Evolutionary conservation across 306 rosid genomes (phyloP).

Genomic region (Parietaria judaica): DNA sequence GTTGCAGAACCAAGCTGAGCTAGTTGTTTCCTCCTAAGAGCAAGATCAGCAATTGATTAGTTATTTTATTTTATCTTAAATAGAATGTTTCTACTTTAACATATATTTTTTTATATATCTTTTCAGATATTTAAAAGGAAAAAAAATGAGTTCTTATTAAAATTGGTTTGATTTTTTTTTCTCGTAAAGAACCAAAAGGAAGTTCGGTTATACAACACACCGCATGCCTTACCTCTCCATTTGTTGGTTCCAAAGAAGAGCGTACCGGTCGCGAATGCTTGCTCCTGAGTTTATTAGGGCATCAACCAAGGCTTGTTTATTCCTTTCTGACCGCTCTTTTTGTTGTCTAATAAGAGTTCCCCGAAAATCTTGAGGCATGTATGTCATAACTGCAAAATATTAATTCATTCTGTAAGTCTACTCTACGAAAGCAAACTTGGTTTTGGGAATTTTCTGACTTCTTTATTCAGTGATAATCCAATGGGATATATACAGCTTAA

Average conservation of each 20-base stretch:
- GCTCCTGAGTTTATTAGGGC: slow-evolving; percentile 77
- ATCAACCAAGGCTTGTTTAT: slow-evolving; percentile 84
- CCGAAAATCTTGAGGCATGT: slow-evolving; percentile 98
- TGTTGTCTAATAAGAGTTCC: slow-evolving; percentile 85
- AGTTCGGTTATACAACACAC: not conserved
- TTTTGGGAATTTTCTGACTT: no score
- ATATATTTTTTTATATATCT: no score
- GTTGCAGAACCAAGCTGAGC: slow-evolving; percentile 97
- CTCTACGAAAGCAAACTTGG: no score
- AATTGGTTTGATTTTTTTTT: no score
- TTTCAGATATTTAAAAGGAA: no score
- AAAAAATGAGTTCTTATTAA: no score
- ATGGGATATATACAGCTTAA: no score
- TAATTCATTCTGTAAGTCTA: not conserved
- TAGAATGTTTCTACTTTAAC: no score
- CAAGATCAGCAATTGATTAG: not conserved
- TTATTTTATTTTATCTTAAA: no score
- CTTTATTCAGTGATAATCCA: no score
- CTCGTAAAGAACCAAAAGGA: no score
- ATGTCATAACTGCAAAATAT: slow-evolving; percentile 74
- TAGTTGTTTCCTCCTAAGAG: slow-evolving; percentile 73
- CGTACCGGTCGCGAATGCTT: slow-evolving; percentile 67
- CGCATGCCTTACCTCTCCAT: slow-evolving; percentile 70
- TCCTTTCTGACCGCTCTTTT: slow-evolving; percentile 95
- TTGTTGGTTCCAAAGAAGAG: slow-evolving; percentile 85